These are phyloP conservation scores for Akanthomyces lecanii DNA, from an alignment of 2,329 filamentous ascomycete species.

Conservation along the genomic window DNA sequence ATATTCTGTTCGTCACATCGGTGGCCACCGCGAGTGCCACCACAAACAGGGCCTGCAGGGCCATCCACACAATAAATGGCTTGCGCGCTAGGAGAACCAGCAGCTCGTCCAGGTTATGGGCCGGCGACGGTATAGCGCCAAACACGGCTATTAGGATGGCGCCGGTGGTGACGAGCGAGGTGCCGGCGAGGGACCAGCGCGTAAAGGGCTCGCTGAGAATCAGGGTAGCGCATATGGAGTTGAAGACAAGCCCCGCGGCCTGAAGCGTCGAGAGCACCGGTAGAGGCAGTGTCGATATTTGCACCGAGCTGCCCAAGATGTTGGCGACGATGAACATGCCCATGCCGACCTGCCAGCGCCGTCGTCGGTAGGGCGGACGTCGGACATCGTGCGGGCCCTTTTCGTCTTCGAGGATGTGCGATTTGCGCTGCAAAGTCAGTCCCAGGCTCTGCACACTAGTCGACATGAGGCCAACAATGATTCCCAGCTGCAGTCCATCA, in stretches of 20 bases:
- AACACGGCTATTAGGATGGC: constrained; percentile 92
- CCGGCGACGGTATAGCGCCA: constrained; percentile 88
- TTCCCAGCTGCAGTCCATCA: constrained; percentile 63
- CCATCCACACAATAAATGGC: constrained; percentile 86
- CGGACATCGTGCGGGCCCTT: constrained; percentile 74
- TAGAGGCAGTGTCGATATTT: constrained; percentile 92
- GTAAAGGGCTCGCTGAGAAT: constrained; percentile 94
- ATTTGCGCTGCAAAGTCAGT: constrained; percentile 94
- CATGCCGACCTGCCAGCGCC: constrained; percentile 97
- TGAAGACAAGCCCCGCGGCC: constrained; percentile 94
- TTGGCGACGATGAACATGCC: constrained; percentile 95
- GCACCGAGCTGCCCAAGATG: constrained; percentile 88
- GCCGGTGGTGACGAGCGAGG: constrained; percentile 78
- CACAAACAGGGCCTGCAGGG: constrained; percentile 70
- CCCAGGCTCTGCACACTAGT: constrained; percentile 94
- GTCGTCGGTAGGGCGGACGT: constrained; percentile 81
- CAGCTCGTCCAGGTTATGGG: constrained; percentile 80
- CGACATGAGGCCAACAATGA: constrained; percentile 87
- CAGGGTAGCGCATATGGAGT: constrained; percentile 92
- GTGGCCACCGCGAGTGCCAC: constrained; percentile 61
- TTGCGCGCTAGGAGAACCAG: constrained; percentile 67
- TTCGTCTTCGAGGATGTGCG: constrained; percentile 95
- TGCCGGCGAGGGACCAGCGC: constrained; percentile 85
- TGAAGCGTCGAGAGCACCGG: constrained; percentile 94
- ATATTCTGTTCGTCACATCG: constrained; percentile 50